Conservation (phyloP, 768 basidiomycete genomes). For the Daedalea quercina region DNA sequence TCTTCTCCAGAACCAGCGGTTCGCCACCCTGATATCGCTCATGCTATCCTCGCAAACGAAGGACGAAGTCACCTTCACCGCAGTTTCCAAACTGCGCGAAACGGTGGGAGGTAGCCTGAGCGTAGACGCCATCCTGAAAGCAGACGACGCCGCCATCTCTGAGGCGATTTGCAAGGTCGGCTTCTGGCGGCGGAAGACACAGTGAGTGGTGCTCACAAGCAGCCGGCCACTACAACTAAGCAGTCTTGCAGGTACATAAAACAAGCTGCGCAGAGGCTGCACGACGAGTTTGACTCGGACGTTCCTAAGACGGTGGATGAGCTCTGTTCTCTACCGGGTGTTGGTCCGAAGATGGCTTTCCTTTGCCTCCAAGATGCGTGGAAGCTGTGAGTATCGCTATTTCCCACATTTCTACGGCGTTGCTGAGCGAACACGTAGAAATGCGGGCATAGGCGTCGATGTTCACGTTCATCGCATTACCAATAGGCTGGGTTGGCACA, state of each 20-base stretch:
- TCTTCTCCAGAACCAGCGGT: slow-evolving; percentile 60
- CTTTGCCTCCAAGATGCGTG: slow-evolving; percentile 78
- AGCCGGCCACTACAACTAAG: neutral
- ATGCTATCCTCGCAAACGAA: slow-evolving; percentile 98
- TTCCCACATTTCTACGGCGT: neutral
- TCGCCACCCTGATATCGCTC: slow-evolving; percentile 81
- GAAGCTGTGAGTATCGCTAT: slow-evolving; percentile 50
- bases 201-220: slow-evolving; percentile 36
- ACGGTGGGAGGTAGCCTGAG: slow-evolving; percentile 78
- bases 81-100: slow-evolving; percentile 63
- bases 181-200: slow-evolving; percentile 86
- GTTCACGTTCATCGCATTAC: slow-evolving; percentile 96
- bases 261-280: slow-evolving; percentile 60
- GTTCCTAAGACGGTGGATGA: slow-evolving; percentile 87
- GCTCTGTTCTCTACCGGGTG: slow-evolving; percentile 81
- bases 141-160: slow-evolving; percentile 56
- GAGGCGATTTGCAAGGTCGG: slow-evolving; percentile 85
- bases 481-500: slow-evolving; percentile 90
- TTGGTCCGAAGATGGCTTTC: slow-evolving; percentile 97
- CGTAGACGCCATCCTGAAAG: slow-evolving; percentile 59
- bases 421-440: slow-evolving; percentile 36
- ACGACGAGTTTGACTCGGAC: slow-evolving; percentile 72
- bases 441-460: slow-evolving; percentile 91
- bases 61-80: slow-evolving; percentile 80
- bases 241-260: slow-evolving; percentile 56